Conservation (phyloP, 177 flowering plant species). For the Telopea speciosissima region DNA sequence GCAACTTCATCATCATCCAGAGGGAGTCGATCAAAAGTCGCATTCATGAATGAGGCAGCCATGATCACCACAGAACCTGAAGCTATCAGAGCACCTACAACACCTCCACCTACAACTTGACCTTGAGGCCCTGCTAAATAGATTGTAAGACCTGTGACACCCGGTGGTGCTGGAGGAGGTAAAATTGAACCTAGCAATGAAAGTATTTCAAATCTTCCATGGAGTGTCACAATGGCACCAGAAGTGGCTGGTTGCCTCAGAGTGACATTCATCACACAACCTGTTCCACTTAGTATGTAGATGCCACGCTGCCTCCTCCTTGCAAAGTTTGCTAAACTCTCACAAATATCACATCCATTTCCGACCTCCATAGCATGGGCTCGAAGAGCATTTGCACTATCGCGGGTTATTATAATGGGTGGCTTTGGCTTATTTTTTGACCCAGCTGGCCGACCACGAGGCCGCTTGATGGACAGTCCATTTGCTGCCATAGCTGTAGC, state of each 20-base stretch:
- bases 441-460: conserved; percentile 67
- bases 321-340: conserved; percentile 51
- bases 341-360: conserved; percentile 60
- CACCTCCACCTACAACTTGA: conserved; percentile 66
- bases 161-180: conserved; percentile 68
- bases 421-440: conserved; percentile 37
- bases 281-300: conserved; percentile 56
- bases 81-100: conserved; percentile 62
- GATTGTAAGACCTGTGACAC: conserved; percentile 58
- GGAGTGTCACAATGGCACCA: conserved; percentile 57
- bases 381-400: conserved; percentile 54
- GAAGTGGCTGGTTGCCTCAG: conserved; percentile 52
- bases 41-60: conserved; percentile 70
- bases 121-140: conserved; percentile 70
- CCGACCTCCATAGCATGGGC: conserved; percentile 76
- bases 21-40: conserved; percentile 67
- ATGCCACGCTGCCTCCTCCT: conserved; percentile 55
- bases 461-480: conserved; percentile 37
- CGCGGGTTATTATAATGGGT: conserved; percentile 57
- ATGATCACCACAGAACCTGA: conserved; percentile 73
- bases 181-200: conserved; percentile 60
- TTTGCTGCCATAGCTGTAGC: conserved; percentile 23
- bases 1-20: conserved; percentile 46
- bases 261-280: conserved; percentile 63
- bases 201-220: conserved; percentile 69